Conservation (phyloP, 2,329 filamentous ascomycete genomes). For the Ilyonectria mors-panacis region DNA sequence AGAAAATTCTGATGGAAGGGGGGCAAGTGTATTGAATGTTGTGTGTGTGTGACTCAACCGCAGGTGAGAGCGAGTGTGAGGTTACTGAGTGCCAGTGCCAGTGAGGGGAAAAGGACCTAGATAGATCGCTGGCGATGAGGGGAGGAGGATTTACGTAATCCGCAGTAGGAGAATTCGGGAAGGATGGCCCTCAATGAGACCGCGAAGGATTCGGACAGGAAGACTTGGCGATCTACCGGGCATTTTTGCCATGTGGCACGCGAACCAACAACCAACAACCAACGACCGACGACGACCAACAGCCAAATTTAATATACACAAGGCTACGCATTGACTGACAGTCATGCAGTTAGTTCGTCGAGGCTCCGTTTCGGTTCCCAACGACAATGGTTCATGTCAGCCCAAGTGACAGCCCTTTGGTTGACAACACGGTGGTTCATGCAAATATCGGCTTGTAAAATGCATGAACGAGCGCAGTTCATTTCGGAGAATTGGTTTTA, state of each 20-base stretch:
- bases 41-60: not conserved
- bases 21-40: constrained; percentile 2
- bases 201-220: not conserved
- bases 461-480: not conserved
- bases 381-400: not conserved
- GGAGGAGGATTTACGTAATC: not conserved
- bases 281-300: not conserved
- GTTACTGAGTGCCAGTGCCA: not conserved
- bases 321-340: not conserved
- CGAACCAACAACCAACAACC: not conserved
- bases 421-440: not conserved
- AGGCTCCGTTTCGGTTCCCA: not conserved
- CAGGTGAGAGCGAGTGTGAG: not conserved
- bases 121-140: not conserved
- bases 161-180: not conserved
- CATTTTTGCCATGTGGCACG: not conserved
- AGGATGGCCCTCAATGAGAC: not conserved
- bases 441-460: not conserved
- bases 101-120: too few relatives aligned
- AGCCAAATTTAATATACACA: not conserved
- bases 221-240: not conserved
- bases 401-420: not conserved
- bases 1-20: constrained; percentile 19
- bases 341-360: too few relatives aligned
- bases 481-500: not conserved